Evolutionary conservation across 805 yeast species (phyloP).

Genomic region (Metschnikowia gelsemii): DNA sequence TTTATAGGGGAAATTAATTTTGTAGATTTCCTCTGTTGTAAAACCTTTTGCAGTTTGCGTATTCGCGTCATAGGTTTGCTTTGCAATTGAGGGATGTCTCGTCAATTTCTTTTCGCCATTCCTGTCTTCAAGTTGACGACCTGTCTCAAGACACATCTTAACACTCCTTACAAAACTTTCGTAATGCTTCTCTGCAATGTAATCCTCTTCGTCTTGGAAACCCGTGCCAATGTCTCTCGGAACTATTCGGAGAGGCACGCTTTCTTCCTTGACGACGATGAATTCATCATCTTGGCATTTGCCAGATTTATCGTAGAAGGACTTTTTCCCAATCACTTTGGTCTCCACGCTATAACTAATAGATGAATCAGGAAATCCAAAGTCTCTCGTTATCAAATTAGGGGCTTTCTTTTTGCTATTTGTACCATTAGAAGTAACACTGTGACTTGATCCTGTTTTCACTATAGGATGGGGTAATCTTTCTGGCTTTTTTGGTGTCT

Average conservation of each 20-base stretch:
- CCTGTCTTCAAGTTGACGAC: conserved; percentile 10
- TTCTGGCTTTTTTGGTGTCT: conserved; percentile 10
- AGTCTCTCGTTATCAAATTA: conserved; percentile 24
- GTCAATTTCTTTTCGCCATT: conserved; percentile 1
- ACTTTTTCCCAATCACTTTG: conserved; percentile 26
- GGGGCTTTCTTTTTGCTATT: conserved; percentile 9
- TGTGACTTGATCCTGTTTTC: not conserved
- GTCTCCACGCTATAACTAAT: conserved; percentile 31
- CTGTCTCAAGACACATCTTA: conserved; percentile 6
- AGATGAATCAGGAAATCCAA: conserved; percentile 29
- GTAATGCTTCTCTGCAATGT: conserved; percentile 19
- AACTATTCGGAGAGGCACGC: conserved; percentile 24
- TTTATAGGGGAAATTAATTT: conserved; percentile 21
- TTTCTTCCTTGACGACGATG: conserved; percentile 26
- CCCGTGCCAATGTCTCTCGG: conserved; percentile 16
- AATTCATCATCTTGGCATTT: conserved; percentile 22
- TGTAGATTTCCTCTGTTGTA: conserved; percentile 10
- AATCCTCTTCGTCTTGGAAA: conserved; percentile 5
- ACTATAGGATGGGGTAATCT: conserved; percentile 2
- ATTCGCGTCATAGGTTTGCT: conserved; percentile 16
- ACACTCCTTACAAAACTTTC: conserved; percentile 21
- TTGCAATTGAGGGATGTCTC: conserved; percentile 18
- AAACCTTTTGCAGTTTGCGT: not conserved
- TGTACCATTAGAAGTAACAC: not conserved
- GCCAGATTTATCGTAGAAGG: conserved; percentile 20